Conservation (phyloP, 441 rosid species). For the Mallotus japonicus region DNA sequence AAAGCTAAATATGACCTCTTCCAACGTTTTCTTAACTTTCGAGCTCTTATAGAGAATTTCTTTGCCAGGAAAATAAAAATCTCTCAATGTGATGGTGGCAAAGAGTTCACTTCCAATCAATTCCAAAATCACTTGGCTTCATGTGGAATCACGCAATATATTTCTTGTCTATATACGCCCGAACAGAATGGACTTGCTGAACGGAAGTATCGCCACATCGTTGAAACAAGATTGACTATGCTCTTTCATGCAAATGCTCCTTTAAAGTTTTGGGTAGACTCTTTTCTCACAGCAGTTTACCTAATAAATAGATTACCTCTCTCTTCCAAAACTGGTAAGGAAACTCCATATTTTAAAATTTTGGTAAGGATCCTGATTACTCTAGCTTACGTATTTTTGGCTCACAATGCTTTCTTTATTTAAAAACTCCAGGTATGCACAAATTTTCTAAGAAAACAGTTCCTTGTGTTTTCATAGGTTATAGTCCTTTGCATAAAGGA, state of each 20-base stretch:
- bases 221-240: neutral
- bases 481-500: too few relatives aligned
- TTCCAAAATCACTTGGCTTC: conserved; percentile 1
- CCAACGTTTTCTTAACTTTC: neutral
- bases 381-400: too few relatives aligned
- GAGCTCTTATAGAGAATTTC: neutral
- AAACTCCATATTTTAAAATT: neutral
- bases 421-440: too few relatives aligned
- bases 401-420: too few relatives aligned
- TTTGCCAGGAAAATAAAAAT: neutral
- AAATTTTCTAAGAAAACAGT: too few relatives aligned
- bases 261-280: neutral
- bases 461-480: too few relatives aligned
- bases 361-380: neutral
- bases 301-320: neutral
- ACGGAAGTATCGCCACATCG: neutral
- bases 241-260: neutral
- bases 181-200: neutral
- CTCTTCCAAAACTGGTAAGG: neutral
- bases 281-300: neutral
- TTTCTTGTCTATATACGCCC: neutral
- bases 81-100: too few relatives aligned
- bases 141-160: neutral
- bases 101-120: neutral
- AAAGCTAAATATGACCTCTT: neutral